Percentiles rank a stretch among this genome's conserved stretches.
These are phyloP conservation scores for Graphilbum sp. DNA, from an alignment of 2,329 filamentous ascomycete genomes.

Conservation along the genomic window DNA sequence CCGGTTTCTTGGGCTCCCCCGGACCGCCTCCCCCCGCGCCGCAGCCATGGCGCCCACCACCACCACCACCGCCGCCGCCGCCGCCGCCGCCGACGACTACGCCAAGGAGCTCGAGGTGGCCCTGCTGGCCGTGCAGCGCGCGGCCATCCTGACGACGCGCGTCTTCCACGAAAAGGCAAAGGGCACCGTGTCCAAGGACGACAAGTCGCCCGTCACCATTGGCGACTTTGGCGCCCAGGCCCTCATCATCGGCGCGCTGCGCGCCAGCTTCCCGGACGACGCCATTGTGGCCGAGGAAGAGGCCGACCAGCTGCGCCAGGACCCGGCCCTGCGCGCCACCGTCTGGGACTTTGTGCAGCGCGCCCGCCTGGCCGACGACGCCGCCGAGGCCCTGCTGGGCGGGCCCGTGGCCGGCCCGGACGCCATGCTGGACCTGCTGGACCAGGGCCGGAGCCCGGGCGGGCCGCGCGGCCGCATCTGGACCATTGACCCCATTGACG, in stretches of 20 bases:
- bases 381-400: constrained; percentile 43
- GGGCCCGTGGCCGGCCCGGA: constrained; percentile 43
- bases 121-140: constrained; percentile 77
- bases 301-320: constrained; percentile 58
- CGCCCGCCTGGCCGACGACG: constrained; percentile 40
- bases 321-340: constrained; percentile 51
- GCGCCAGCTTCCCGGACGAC: constrained; percentile 77
- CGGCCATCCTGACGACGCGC: constrained; percentile 33
- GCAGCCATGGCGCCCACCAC: constrained; percentile 33
- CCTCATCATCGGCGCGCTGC: constrained; percentile 81
- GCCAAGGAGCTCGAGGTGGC: constrained; percentile 66
- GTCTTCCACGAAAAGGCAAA: constrained; percentile 71
- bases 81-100: constrained; percentile 45
- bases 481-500: constrained; percentile 95
- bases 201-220: constrained; percentile 92
- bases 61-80: neutral
- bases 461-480: constrained; percentile 68
- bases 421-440: constrained; percentile 44
- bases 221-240: constrained; percentile 97
- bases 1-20: neutral
- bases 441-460: constrained; percentile 52
- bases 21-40: neutral
- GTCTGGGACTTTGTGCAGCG: constrained; percentile 73
- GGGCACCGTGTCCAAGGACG: constrained; percentile 84
- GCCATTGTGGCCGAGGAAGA: constrained; percentile 94